phyloP scores from a whole-genome alignment of 2,329 filamentous ascomycete species.

The Onygenales sp. region DNA sequence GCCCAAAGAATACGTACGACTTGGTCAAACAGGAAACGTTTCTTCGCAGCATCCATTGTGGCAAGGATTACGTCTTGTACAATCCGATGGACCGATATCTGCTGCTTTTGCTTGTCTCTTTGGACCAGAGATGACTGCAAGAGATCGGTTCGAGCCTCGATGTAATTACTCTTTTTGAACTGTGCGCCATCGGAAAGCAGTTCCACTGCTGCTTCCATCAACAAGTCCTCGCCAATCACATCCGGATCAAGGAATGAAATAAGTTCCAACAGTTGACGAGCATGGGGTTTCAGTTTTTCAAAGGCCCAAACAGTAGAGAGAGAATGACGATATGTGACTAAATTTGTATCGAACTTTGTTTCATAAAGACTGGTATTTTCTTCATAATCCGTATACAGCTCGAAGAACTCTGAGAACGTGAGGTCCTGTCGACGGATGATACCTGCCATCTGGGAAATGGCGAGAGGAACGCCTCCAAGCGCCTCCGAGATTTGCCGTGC shows the following conservation, averaged over 20 bases:
- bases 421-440: slow-evolving; percentile 13
- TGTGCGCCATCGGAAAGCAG: slow-evolving; percentile 6
- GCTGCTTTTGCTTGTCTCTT: slow-evolving; percentile 12
- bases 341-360: slow-evolving; percentile 4
- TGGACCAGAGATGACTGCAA: slow-evolving; percentile 18
- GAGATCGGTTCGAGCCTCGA: slow-evolving; percentile 16
- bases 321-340: slow-evolving; percentile 8
- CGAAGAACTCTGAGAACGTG: slow-evolving; percentile 9
- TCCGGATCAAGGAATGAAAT: slow-evolving; percentile 17
- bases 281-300: slow-evolving; percentile 8
- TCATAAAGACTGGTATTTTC: slow-evolving; percentile 5
- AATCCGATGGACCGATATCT: slow-evolving; percentile 17
- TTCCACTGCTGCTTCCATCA: slow-evolving; percentile 4
- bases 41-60: slow-evolving; percentile 12
- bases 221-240: slow-evolving; percentile 13
- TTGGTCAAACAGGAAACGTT: slow-evolving; percentile 8
- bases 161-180: slow-evolving; percentile 11
- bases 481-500: slow-evolving; percentile 8
- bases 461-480: slow-evolving; percentile 14
- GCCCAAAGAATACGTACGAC: slow-evolving; percentile 11
- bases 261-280: slow-evolving; percentile 9
- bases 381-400: slow-evolving; percentile 10
- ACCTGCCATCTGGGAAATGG: slow-evolving; percentile 16
- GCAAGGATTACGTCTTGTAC: slow-evolving; percentile 19
- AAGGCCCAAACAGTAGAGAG: slow-evolving; percentile 14